Base-by-base conservation (phyloP, 805 yeast species). In the Metschnikowia noctiluminum region DNA sequence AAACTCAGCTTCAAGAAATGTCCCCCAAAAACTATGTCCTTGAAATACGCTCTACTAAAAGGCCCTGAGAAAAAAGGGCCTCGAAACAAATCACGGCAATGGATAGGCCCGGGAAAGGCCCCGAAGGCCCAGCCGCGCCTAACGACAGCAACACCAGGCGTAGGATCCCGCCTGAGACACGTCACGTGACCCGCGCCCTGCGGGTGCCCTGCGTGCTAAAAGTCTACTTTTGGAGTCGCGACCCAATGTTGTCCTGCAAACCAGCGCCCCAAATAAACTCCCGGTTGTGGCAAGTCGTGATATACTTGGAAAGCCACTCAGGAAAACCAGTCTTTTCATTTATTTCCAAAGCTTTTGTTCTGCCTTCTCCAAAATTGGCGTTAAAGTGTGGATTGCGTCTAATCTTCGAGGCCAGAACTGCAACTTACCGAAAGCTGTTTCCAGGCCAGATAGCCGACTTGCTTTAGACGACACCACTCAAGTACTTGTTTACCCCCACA, bases 401-500 rank as follows among this genome's bases (percentile, higher is more conserved):
- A 4, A 21, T 21, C 4, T 4, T 21, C 21, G 21, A 21, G 21
- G 21, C 21, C 21, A 21, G 21, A 21, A 21, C 21, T 21, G 21
- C 2, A 21, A 21, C 21, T 21, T 4, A 21, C 2, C 2, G 21
- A 21, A 21, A 21, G 21, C 21, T 21, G 21, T 21, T 21, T 4
- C 4, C 21, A 21, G 21, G 21, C 21, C 21, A 21, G 21, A 21
- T 21, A 21, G 21, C 21, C 21, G 21, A 21, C 21, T 21, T 21
- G 21, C 21, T 21, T 21, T 21, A 21, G 21, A 21, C 21, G 21
- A 21, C 21, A 21, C 21, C 21, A 21, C 21, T 4, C 21, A 21
- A 21, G 21, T 21, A 21, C 38, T 28, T 43, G 40, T 43, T 43
- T 43, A 43, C 45, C 27, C 35, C 15, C 35, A 15, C 45, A 43